A percentile compares a stretch with the other conserved stretches of the same genome.
phyloP scores from a whole-genome alignment of 345 rosid species.

The Hevea brasiliensis region DNA sequence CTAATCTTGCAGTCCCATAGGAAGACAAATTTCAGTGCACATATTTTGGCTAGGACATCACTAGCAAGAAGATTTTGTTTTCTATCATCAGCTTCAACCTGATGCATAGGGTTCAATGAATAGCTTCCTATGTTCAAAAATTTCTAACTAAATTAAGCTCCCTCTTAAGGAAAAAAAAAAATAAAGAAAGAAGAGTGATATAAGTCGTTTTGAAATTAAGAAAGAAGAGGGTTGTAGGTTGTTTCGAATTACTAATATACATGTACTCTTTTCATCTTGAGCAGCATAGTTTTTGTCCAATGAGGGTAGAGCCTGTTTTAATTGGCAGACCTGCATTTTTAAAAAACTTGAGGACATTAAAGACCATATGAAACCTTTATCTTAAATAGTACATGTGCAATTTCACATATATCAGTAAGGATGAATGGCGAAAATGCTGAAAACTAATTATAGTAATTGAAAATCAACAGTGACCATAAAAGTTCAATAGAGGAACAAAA shows the following conservation, averaged over 20 bases:
- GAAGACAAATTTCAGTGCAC: neutral
- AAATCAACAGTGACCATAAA: constrained; percentile 1
- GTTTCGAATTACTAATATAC: constrained; percentile 38
- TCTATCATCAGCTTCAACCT: neutral
- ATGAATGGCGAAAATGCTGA: neutral
- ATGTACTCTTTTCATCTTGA: constrained; percentile 66
- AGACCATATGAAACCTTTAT: neutral
- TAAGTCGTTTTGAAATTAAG: too few relatives aligned
- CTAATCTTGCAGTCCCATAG: neutral
- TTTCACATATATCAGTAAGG: neutral
- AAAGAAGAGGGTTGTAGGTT: neutral
- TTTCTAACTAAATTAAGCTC: neutral
- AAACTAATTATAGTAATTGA: constrained; percentile 1
- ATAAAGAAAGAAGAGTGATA: neutral
- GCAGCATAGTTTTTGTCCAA: constrained; percentile 80
- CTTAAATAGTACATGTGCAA: neutral
- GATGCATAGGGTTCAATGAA: neutral
- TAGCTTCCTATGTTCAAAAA: neutral
- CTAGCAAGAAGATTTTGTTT: neutral
- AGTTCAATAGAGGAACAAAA: neutral
- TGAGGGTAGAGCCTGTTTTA: constrained; percentile 51
- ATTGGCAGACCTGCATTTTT: constrained; percentile 54
- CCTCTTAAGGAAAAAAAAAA: neutral
- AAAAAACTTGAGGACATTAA: constrained; percentile 5
- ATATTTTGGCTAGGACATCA: neutral